Evolutionary conservation across 768 basidiomycete species (phyloP).

Genomic region (Podaxis pistillaris): DNA sequence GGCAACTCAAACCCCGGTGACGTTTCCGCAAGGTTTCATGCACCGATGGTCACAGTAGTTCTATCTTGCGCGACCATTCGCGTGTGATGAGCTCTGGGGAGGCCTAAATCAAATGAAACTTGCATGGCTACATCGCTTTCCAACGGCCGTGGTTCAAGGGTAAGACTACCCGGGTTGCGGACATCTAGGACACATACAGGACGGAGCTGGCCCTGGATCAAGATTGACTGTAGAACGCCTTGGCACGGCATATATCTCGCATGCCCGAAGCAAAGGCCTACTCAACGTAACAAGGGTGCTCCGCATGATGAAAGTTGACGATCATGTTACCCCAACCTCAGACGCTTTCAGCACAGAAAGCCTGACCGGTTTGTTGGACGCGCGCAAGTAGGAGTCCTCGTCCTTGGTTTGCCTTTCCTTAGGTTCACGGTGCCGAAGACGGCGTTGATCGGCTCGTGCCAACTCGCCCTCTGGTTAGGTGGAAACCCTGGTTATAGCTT

Average conservation of each 20-base stretch:
- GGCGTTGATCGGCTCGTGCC: neutral
- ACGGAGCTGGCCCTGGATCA: neutral
- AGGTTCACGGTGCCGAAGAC: slow-evolving; percentile 9
- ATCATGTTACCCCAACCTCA: slow-evolving; percentile 13
- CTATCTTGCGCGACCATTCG: neutral
- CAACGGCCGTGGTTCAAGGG: slow-evolving; percentile 1
- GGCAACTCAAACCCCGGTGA: slow-evolving; percentile 6
- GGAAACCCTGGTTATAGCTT: slow-evolving; percentile 1
- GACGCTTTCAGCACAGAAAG: slow-evolving; percentile 11
- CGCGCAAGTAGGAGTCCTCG: slow-evolving; percentile 1
- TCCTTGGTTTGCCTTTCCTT: slow-evolving; percentile 4
- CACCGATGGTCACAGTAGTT: slow-evolving; percentile 8
- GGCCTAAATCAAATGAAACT: slow-evolving; percentile 12
- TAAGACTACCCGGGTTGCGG: neutral
- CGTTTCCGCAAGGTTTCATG: slow-evolving; percentile 8
- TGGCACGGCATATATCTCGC: slow-evolving; percentile 8
- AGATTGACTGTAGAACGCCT: slow-evolving; percentile 8
- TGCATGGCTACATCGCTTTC: slow-evolving; percentile 12
- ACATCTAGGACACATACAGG: slow-evolving; percentile 1
- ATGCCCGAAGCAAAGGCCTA: neutral
- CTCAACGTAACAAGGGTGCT: neutral
- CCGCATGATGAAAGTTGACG: neutral
- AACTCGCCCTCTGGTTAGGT: slow-evolving; percentile 3
- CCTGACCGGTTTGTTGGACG: slow-evolving; percentile 5
- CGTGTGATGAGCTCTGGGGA: neutral